Percentiles rank a stretch among this genome's conserved stretches.
phyloP scores from a whole-genome alignment of 768 basidiomycete genomes.

The Sarcomyxa edulis region DNA sequence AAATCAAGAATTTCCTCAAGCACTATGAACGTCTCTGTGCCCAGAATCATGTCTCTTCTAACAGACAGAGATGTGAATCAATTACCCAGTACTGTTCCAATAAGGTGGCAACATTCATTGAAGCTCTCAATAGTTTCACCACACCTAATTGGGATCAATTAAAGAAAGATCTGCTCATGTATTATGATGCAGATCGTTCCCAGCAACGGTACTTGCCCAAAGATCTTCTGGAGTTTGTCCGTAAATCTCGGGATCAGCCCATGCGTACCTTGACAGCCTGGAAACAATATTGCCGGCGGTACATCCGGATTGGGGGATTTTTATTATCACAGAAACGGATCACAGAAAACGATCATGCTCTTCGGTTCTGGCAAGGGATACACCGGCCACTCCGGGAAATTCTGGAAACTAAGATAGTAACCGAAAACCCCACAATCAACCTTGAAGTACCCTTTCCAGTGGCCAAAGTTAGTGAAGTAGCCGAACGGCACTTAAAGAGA shows the following conservation, averaged over 20 bases:
- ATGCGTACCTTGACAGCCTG: slow-evolving; percentile 6
- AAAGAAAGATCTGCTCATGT: slow-evolving; percentile 1
- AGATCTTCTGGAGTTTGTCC: no score
- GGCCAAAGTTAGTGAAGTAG: neutral
- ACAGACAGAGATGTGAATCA: slow-evolving; percentile 2
- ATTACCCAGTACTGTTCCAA: neutral
- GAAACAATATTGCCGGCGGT: slow-evolving; percentile 7
- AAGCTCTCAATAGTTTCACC: neutral
- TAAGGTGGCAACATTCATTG: slow-evolving; percentile 1
- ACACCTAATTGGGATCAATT: neutral
- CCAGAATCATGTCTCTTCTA: no score
- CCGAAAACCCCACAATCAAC: neutral
- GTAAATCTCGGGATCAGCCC: neutral
- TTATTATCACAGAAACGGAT: slow-evolving; percentile 6
- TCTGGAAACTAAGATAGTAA: neutral
- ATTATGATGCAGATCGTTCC: slow-evolving; percentile 1
- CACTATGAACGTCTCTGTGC: neutral
- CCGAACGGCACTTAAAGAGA: slow-evolving; percentile 3
- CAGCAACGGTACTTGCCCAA: neutral
- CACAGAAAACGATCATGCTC: slow-evolving; percentile 4
- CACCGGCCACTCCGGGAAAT: neutral
- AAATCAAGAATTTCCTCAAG: neutral
- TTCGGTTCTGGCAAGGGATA: slow-evolving; percentile 11
- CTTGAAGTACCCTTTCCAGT: neutral
- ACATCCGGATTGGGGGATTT: slow-evolving; percentile 8